These are phyloP conservation scores for Penicillium sp. DNA, from an alignment of 2,329 filamentous ascomycete species.

Conservation along the genomic window DNA sequence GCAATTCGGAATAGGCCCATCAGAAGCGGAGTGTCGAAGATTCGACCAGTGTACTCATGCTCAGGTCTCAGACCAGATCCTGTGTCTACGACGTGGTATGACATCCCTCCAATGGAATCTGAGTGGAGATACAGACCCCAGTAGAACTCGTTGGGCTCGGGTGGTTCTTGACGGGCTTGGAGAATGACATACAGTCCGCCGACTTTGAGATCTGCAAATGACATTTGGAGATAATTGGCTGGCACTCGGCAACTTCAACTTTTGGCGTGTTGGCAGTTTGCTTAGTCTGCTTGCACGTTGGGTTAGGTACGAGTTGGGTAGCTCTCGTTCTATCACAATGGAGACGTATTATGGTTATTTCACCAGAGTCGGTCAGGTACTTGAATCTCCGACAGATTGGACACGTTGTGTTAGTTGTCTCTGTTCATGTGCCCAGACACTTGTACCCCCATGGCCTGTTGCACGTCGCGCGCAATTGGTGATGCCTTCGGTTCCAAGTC, in stretches of 20 bases:
- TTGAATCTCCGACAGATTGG: not conserved
- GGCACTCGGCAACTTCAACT: not conserved
- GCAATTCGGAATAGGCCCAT: conserved; percentile 20
- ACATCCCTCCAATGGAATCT: conserved; percentile 4
- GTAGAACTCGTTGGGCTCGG: conserved; percentile 22
- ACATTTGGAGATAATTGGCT: not conserved
- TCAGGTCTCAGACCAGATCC: conserved; percentile 16
- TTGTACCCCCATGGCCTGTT: not conserved
- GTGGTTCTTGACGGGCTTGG: conserved; percentile 21
- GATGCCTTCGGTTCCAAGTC: not conserved
- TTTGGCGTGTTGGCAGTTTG: not conserved
- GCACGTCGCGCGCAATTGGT: not conserved
- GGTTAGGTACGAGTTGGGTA: not conserved
- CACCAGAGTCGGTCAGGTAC: not conserved
- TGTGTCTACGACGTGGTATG: conserved; percentile 21
- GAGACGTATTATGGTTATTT: not conserved
- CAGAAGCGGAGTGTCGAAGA: conserved; percentile 20
- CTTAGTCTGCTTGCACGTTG: not conserved
- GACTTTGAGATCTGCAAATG: conserved; percentile 1
- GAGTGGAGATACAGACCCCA: conserved; percentile 25
- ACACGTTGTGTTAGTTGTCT: not conserved
- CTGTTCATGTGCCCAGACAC: not conserved
- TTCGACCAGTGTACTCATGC: conserved; percentile 11
- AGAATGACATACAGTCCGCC: conserved; percentile 22
- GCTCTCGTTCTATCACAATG: not conserved